These are phyloP conservation scores for Scheffersomyces spartinae DNA, from an alignment of 805 yeast genomes.

Conservation along the genomic window DNA sequence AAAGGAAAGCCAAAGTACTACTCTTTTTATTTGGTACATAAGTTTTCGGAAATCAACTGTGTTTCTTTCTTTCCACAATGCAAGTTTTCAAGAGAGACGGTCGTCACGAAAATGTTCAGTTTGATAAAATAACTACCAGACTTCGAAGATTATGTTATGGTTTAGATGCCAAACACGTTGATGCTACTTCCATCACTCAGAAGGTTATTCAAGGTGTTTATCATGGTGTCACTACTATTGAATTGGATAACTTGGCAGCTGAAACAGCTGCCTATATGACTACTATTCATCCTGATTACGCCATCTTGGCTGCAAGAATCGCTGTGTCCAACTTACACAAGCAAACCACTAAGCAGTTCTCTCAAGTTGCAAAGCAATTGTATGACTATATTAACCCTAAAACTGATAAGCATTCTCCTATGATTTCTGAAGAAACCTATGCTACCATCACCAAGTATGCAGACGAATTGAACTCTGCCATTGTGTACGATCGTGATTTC, in stretches of 20 bases:
- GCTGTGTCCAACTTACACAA: slow-evolving; percentile 92
- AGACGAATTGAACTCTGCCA: slow-evolving; percentile 34
- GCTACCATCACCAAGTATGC: slow-evolving; percentile 23
- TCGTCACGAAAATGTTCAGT: slow-evolving; percentile 85
- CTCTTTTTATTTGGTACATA: too few species aligned
- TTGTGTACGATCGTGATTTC: slow-evolving; percentile 39
- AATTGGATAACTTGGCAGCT: slow-evolving; percentile 72
- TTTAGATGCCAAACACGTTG: slow-evolving; percentile 81
- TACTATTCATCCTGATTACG: slow-evolving; percentile 96
- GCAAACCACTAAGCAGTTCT: slow-evolving; percentile 80
- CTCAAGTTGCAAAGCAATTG: slow-evolving; percentile 63
- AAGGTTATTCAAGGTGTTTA: slow-evolving; percentile 93
- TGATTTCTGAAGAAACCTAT: slow-evolving; percentile 31
- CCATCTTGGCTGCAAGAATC: slow-evolving; percentile 87
- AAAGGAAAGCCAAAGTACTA: too few species aligned
- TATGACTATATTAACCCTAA: slow-evolving; percentile 74
- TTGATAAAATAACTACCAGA: slow-evolving; percentile 93
- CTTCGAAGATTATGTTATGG: slow-evolving; percentile 92
- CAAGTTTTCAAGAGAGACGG: slow-evolving; percentile 89
- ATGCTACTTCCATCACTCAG: slow-evolving; percentile 92
- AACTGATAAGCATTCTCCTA: slow-evolving; percentile 45
- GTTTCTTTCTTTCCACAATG: too few species aligned
- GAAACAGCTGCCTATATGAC: slow-evolving; percentile 98
- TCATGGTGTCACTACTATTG: slow-evolving; percentile 92
- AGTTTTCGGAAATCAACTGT: too few species aligned